phyloP scores from a whole-genome alignment of 2,329 filamentous ascomycete species.

The Fusarium tanahbumbuense region DNA sequence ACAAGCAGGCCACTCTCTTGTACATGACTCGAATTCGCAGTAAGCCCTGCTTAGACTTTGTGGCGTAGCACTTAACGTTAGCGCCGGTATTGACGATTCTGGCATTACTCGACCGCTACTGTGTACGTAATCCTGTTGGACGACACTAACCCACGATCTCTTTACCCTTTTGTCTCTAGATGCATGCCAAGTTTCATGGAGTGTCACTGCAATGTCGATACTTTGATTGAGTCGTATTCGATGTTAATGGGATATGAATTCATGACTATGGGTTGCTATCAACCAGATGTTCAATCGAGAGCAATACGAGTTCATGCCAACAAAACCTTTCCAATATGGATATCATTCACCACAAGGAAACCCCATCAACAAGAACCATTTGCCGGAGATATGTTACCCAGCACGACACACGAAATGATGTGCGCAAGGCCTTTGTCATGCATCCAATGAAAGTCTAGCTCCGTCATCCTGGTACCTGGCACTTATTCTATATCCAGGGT shows the following conservation, averaged over 20 bases:
- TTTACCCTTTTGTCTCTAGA: neutral
- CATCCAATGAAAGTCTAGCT: neutral
- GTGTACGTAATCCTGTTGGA: neutral
- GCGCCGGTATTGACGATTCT: neutral
- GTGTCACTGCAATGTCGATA: neutral
- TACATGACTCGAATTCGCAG: neutral
- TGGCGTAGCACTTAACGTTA: neutral
- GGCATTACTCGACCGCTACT: neutral
- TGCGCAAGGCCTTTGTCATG: neutral
- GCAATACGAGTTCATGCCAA: neutral
- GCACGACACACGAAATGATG: neutral
- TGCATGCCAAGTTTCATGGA: neutral
- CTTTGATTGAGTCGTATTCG: neutral
- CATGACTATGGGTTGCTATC: neutral
- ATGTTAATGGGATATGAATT: neutral
- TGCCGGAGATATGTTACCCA: neutral
- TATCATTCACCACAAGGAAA: neutral
- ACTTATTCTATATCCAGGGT: neutral
- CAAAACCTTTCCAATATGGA: neutral
- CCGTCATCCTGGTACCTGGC: neutral
- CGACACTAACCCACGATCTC: neutral
- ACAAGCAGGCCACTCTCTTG: neutral
- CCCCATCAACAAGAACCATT: neutral
- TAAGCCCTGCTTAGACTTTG: neutral
- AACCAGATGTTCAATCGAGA: neutral